Conservation (phyloP, 2,329 filamentous ascomycete species). For the Aspergillus brasiliensis region DNA sequence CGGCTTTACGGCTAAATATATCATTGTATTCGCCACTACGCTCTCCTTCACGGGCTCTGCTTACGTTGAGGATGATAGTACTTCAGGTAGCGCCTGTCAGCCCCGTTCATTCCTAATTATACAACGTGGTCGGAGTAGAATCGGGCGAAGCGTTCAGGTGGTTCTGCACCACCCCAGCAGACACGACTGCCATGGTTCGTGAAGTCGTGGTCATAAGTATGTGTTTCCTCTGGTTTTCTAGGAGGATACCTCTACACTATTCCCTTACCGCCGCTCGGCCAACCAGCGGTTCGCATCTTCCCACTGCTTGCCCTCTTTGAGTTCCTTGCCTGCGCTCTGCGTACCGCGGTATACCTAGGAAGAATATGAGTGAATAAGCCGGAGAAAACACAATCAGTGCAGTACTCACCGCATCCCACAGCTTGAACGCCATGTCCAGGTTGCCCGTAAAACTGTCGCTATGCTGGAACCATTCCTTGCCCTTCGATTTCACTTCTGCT, state of each 20-base stretch:
- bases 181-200: neutral
- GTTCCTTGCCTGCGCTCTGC: conserved; percentile 55
- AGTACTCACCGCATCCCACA: conserved; percentile 65
- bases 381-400: neutral
- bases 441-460: conserved; percentile 60
- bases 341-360: conserved; percentile 60
- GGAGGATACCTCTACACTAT: neutral
- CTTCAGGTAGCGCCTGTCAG: neutral
- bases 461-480: conserved; percentile 63
- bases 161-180: neutral
- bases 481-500: conserved; percentile 53
- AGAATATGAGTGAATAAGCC: neutral
- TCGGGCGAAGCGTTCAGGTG: neutral
- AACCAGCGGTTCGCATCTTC: conserved; percentile 64
- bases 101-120: conserved; percentile 10
- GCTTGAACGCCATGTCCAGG: conserved; percentile 60
- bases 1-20: neutral
- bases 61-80: neutral
- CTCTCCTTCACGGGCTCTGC: neutral
- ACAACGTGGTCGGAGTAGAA: conserved; percentile 7
- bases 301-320: conserved; percentile 58
- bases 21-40: neutral
- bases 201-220: neutral
- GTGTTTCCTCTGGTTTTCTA: neutral
- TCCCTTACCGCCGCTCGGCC: conserved; percentile 37